A percentile compares a stretch with the other conserved stretches of the same genome.
phyloP scores from a whole-genome alignment of 2,329 filamentous ascomycete species.

The Aspergillus melleus region DNA sequence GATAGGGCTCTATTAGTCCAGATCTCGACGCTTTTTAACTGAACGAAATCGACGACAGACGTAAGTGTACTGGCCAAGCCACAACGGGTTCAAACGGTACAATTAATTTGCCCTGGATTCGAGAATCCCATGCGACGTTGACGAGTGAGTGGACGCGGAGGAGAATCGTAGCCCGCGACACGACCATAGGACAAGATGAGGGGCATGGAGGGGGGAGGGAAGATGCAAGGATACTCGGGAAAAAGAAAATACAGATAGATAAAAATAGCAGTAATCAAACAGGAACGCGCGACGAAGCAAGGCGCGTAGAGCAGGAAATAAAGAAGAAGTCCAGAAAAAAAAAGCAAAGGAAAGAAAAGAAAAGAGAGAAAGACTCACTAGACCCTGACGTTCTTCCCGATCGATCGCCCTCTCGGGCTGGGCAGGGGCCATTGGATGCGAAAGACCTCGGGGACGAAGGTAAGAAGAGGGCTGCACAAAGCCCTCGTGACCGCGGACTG shows the following conservation, averaged over 20 bases:
- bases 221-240: not conserved
- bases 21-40: conserved; percentile 15
- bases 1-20: conserved; percentile 27
- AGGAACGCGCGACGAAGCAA: not conserved
- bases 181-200: not conserved
- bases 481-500: conserved; percentile 42
- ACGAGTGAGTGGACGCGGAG: not conserved
- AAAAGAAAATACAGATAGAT: conserved; percentile 1
- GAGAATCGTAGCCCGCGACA: not conserved
- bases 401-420: conserved; percentile 48
- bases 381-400: conserved; percentile 50
- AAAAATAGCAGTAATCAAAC: not conserved
- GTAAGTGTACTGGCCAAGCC: not conserved
- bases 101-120: not conserved
- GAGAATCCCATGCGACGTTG: not conserved
- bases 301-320: conserved; percentile 2
- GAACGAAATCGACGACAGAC: not conserved
- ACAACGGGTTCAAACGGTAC: not conserved
- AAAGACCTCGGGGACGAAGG: conserved; percentile 41
- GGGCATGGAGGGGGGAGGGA: not conserved
- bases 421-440: conserved; percentile 42
- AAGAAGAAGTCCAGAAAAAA: conserved; percentile 1
- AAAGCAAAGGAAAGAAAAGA: conserved; percentile 8
- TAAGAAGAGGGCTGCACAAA: conserved; percentile 52
- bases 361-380: conserved; percentile 40